phyloP scores from a whole-genome alignment of 2,329 filamentous ascomycete genomes.

The Nemania serpens region DNA sequence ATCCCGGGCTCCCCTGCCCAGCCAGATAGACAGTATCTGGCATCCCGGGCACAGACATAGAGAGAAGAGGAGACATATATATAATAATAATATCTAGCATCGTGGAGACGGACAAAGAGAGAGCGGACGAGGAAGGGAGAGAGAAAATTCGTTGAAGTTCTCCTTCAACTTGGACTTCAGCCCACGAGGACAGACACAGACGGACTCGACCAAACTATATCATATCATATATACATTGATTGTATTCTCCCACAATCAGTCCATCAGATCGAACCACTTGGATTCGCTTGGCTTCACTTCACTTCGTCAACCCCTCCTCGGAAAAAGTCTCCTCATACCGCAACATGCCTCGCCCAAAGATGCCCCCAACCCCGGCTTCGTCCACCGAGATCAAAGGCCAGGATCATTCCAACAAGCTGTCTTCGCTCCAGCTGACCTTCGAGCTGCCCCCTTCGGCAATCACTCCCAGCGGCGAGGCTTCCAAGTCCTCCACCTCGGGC shows the following conservation, averaged over 20 bases:
- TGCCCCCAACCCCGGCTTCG: conserved; percentile 77
- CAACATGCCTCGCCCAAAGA: conserved; percentile 67
- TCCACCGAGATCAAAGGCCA: conserved; percentile 80
- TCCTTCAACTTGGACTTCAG: no score
- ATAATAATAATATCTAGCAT: no score
- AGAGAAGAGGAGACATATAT: no score
- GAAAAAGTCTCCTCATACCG: neutral
- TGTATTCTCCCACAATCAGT: no score
- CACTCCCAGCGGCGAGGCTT: conserved; percentile 4
- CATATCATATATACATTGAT: no score
- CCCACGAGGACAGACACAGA: neutral
- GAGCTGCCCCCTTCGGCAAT: conserved; percentile 79
- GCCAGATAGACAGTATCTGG: neutral
- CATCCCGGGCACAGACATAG: no score
- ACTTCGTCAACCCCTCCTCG: neutral
- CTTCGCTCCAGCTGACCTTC: conserved; percentile 69
- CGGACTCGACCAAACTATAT: neutral
- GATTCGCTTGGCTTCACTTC: no score
- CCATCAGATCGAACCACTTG: no score
- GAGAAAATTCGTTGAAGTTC: no score
- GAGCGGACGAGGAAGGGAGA: no score
- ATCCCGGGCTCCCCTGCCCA: neutral
- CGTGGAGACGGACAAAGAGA: no score
- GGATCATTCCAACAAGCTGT: conserved; percentile 65
- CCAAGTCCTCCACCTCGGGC: conserved; percentile 45